Conservation (phyloP, 805 yeast species). For the Candida piceae region DNA sequence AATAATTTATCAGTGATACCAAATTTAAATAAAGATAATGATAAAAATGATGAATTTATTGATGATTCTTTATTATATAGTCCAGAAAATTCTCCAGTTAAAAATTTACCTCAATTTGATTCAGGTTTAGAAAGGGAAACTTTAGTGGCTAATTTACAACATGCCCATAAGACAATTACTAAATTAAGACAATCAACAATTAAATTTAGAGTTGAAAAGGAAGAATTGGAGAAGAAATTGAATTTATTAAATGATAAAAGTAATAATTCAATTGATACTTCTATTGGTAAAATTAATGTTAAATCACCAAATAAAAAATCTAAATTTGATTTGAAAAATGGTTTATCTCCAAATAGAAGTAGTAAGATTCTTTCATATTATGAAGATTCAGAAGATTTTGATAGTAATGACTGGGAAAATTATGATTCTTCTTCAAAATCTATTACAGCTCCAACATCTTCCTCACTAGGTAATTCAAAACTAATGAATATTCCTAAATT, state of each 20-base stretch:
- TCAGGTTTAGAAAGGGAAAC: slow-evolving; percentile 60
- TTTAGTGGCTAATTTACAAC: slow-evolving; percentile 55
- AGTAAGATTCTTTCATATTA: slow-evolving; percentile 10
- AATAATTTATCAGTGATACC: slow-evolving; percentile 14
- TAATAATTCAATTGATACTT: neutral
- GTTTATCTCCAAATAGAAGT: slow-evolving; percentile 13
- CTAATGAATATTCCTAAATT: slow-evolving; percentile 20
- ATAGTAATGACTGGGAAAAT: slow-evolving; percentile 18
- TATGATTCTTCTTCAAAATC: slow-evolving; percentile 14
- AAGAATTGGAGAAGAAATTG: slow-evolving; percentile 27
- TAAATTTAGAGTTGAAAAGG: slow-evolving; percentile 39
- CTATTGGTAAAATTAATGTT: neutral
- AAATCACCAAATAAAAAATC: slow-evolving; percentile 5
- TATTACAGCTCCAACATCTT: neutral
- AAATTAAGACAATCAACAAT: slow-evolving; percentile 48
- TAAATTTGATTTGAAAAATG: slow-evolving; percentile 4
- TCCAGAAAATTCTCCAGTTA: slow-evolving; percentile 33
- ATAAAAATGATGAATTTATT: slow-evolving; percentile 32
- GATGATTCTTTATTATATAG: slow-evolving; percentile 29
- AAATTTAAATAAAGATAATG: neutral
- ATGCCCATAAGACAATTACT: slow-evolving; percentile 59
- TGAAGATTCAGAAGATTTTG: slow-evolving; percentile 26
- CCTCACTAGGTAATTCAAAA: slow-evolving; percentile 3
- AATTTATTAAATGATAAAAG: slow-evolving; percentile 1
- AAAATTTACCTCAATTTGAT: slow-evolving; percentile 35